Evolutionary conservation across 192 early-diverging fungal genomes (phyloP), one percentile per base, ranked within the genome.

Genomic region (Dissophora globulifera): DNA sequence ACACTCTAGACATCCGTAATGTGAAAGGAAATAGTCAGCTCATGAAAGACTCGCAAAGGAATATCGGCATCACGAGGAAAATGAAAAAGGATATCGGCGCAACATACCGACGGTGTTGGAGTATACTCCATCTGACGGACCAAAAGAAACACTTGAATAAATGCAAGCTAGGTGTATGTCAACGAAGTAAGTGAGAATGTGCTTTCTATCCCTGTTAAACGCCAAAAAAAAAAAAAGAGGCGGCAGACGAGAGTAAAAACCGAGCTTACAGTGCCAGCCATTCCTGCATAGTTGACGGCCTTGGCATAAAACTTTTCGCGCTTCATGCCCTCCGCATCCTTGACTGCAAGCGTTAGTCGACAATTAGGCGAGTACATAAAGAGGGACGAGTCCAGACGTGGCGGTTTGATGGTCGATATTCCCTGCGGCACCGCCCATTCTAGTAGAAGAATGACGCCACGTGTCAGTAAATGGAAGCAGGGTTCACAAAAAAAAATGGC

Each of bases 91-190:
- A n/a, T n/a, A n/a, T n/a, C 22, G 3, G 9, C 19, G 13, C 17
- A 25, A 41, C 82, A 69, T 86, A 86, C 85, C 7, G 90, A 90
- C 9, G 88, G 90, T 19, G 90, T 92, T 17, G 82, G 80, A 16
- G 90, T 88, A 40, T 85, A 82, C 42, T 84, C 84, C 82, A 88
- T 86, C 78, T 92, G 90, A 42, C 81, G 79, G 16, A 89, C 83
- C 26, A 88, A 45, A 27, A 88, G 79, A 30, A 82, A 84, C 1
- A 67, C 63, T 35, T 76, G 72, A 19, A 76, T 76, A 35, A 76
- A 76, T 3, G 72, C 72, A 3, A 76, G 27, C 69, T 71, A n/a
- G n/a, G n/a, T n/a, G n/a, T n/a, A n/a, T n/a, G n/a, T n/a, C n/a
- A n/a, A n/a, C n/a, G n/a, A n/a, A n/a, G n/a, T n/a, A n/a, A n/a